phyloP scores from a whole-genome alignment of 1,139 yeast species.

The Blastobotrys serpentis region DNA sequence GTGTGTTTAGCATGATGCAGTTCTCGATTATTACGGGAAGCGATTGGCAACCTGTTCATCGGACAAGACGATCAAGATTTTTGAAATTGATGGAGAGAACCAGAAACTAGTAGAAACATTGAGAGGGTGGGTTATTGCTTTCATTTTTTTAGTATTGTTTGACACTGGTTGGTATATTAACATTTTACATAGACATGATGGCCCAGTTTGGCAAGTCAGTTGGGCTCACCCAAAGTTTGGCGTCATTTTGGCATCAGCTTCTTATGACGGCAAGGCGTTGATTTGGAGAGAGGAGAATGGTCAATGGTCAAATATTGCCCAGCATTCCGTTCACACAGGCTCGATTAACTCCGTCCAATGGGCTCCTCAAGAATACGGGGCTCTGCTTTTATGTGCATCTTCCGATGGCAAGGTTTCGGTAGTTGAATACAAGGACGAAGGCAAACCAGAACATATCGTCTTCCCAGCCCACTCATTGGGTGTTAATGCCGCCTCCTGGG shows the following conservation, averaged over 20 bases:
- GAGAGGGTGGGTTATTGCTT: conserved; percentile 57
- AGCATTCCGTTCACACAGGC: conserved; percentile 86
- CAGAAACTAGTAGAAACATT: conserved; percentile 72
- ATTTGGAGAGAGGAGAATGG: conserved; percentile 95
- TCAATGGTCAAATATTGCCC: conserved; percentile 85
- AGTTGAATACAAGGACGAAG: conserved; percentile 88
- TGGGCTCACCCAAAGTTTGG: conserved; percentile 99
- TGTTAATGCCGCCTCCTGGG: conserved; percentile 94
- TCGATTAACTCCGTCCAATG: conserved; percentile 92
- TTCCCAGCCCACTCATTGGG: conserved; percentile 90
- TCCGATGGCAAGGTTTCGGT: conserved; percentile 92
- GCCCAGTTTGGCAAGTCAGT: conserved; percentile 98
- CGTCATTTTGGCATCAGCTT: conserved; percentile 87
- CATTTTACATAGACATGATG: too few species aligned
- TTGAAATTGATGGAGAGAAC: conserved; percentile 83
- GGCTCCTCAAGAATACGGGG: conserved; percentile 98
- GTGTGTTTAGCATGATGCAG: conserved; percentile 75
- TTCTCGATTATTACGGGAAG: conserved; percentile 92
- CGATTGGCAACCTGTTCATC: conserved; percentile 93
- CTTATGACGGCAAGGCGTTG: conserved; percentile 91
- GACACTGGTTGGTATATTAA: too few species aligned
- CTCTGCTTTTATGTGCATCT: conserved; percentile 83
- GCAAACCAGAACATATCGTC: conserved; percentile 63
- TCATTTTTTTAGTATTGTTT: not conserved
- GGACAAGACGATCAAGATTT: conserved; percentile 89